These are phyloP conservation scores for Apiospora phragmitis DNA, from an alignment of 2,329 filamentous ascomycete species.

Conservation along the genomic window DNA sequence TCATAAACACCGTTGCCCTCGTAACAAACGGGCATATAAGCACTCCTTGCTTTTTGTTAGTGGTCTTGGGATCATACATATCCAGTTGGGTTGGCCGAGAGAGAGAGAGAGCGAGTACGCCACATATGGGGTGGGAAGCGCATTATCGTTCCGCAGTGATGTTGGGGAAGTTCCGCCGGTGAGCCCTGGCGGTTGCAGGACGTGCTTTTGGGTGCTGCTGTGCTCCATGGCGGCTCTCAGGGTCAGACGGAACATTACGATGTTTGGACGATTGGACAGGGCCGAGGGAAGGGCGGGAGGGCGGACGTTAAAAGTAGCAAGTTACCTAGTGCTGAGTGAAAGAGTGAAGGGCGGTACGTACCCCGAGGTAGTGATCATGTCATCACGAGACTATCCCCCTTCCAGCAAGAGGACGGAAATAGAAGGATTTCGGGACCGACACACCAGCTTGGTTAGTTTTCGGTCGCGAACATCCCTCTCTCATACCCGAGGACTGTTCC, in stretches of 20 bases:
- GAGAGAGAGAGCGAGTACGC: not conserved
- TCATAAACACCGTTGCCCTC: not conserved
- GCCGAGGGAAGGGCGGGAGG: not conserved
- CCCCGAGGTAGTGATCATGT: not conserved
- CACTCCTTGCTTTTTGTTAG: not conserved
- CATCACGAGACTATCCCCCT: not conserved
- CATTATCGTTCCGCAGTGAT: not conserved
- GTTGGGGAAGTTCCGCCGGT: slow-evolving; percentile 6
- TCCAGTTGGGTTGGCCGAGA: not conserved
- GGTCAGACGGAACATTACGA: not conserved
- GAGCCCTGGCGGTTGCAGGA: not conserved
- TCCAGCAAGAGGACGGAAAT: not conserved
- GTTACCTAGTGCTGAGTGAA: not conserved
- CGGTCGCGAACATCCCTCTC: not conserved
- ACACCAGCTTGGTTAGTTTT: not conserved
- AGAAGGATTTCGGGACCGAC: not conserved
- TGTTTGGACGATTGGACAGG: not conserved
- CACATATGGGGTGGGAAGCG: not conserved
- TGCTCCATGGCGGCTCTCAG: not conserved
- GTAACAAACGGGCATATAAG: not conserved
- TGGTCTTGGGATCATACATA: not conserved
- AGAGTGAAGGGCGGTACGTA: not conserved
- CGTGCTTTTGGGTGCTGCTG: not conserved
- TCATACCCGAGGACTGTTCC: not conserved
- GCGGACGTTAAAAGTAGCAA: not conserved